Conservation (phyloP, 257 asterid genomes). For the Solanum verrucosum region DNA sequence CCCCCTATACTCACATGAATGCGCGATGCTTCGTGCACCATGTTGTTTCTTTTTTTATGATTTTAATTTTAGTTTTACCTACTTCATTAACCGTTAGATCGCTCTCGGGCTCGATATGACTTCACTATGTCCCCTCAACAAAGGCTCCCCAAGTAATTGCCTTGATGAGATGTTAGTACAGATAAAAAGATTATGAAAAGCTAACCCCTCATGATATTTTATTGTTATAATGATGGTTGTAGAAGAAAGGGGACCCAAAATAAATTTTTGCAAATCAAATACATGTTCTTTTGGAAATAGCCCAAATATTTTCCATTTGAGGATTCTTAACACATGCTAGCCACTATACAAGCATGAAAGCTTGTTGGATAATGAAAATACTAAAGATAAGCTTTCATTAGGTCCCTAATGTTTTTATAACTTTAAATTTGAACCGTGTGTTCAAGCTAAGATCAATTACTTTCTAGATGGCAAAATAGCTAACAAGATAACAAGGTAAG, state of each 20-base stretch:
- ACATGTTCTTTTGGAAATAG: background rate
- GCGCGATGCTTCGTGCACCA: background rate
- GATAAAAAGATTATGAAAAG: background rate
- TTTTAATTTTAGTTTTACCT: background rate
- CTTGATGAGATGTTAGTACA: background rate
- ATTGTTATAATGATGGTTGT: background rate
- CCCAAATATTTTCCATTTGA: background rate
- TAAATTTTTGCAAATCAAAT: background rate
- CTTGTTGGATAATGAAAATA: slow-evolving; percentile 8
- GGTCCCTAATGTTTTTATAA: slow-evolving; percentile 33
- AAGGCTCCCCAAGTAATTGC: background rate
- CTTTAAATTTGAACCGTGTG: slow-evolving; percentile 38
- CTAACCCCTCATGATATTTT: background rate
- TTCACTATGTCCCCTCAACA: background rate
- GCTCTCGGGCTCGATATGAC: background rate
- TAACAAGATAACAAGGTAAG: slow-evolving; percentile 15
- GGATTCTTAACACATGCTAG: slow-evolving; percentile 36
- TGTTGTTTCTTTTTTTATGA: background rate
- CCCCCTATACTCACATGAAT: background rate
- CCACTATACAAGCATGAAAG: slow-evolving; percentile 42
- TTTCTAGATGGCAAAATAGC: slow-evolving; percentile 1
- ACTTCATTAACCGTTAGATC: background rate
- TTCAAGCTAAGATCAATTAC: slow-evolving; percentile 10
- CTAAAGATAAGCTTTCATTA: slow-evolving; percentile 8
- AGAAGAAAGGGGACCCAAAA: background rate